A percentile compares a stretch with the other conserved stretches of the same genome.
Evolutionary conservation across 441 rosid genomes (phyloP).

Genomic region (Erodium texanum): DNA sequence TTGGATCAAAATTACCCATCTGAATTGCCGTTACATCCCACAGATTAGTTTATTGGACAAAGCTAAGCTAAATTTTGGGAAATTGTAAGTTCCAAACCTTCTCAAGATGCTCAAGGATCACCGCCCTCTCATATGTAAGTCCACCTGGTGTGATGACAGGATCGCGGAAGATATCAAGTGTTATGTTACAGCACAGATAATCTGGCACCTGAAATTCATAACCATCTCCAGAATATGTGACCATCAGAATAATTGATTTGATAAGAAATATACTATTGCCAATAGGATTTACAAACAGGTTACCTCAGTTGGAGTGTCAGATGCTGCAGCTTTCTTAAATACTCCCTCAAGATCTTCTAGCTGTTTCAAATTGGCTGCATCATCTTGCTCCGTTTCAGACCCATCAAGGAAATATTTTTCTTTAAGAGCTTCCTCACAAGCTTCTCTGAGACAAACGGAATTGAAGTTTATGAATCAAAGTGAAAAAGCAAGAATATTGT

Average conservation of each 20-base stretch:
- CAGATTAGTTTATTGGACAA: background rate
- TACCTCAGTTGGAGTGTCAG: conserved; percentile 62
- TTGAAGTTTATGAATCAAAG: conserved; percentile 6
- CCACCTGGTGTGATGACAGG: conserved; percentile 94
- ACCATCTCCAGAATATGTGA: conserved; percentile 8
- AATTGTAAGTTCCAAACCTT: conserved; percentile 29
- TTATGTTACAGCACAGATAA: conserved; percentile 75
- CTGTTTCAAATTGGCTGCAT: conserved; percentile 28
- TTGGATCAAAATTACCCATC: conserved; percentile 90
- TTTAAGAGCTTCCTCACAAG: conserved; percentile 66
- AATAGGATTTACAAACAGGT: background rate
- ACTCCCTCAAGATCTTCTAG: conserved; percentile 44
- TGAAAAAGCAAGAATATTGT: background rate
- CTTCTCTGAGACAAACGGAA: conserved; percentile 44
- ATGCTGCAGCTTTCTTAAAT: conserved; percentile 57
- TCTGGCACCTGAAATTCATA: conserved; percentile 62
- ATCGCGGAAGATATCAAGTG: conserved; percentile 78
- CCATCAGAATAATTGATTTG: background rate
- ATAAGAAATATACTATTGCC: background rate
- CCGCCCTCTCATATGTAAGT: conserved; percentile 75
- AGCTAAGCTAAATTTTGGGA: too few relatives aligned
- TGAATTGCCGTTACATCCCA: conserved; percentile 14
- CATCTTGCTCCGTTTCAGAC: conserved; percentile 38
- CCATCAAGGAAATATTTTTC: conserved; percentile 45
- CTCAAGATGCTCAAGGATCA: conserved; percentile 67